Base-by-base conservation (phyloP, 1,139 yeast species). In the Pichia sp. region DNA sequence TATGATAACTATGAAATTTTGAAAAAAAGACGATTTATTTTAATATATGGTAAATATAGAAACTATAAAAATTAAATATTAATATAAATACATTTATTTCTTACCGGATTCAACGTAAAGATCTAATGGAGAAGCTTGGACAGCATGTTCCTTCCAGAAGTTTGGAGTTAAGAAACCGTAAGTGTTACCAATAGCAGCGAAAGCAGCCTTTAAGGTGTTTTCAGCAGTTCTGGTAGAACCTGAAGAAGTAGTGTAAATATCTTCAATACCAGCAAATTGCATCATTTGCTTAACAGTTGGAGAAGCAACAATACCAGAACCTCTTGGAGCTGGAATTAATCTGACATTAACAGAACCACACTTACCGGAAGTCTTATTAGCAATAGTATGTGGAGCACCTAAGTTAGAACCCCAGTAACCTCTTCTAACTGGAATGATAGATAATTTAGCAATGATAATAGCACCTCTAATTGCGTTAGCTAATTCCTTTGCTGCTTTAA, bases 361-460 rank as follows among this genome's bases (percentile, higher is more conserved):
- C 87, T 89, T 90, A 81, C 97, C 97, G 61, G 97, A 85, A 70
- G 90, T 87, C 89, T 92, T 92, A 78, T 84, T 77, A 68, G 96
- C 94, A 71, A 92, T 84, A 61, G 98, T 87, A 86, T 92, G 99
- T 69, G 98, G 98, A 74, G 87, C 84, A 83, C 98, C 99, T 75
- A 92, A 87, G 82, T 87, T 87, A 73, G 96, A 76, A 78, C 99
- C 99, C 99, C 99, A 92, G 92, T 92, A 92, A 81, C 99, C 99
- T 83, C 98, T 89, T 84, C 99, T 90, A 79, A 94, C 92, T 71
- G 99, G 99, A 71, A 94, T 89, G 74, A 92, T 86, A 61, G 97
- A 85, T 70, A 92, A 84, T 83, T 92, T 92, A 73, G 98, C 99
- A 71, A 92, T 90, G 80, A 87, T 82, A 79, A 92, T 90, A 66